phyloP scores from a whole-genome alignment of 2,329 filamentous ascomycete species.

The Didymella segeticola region DNA sequence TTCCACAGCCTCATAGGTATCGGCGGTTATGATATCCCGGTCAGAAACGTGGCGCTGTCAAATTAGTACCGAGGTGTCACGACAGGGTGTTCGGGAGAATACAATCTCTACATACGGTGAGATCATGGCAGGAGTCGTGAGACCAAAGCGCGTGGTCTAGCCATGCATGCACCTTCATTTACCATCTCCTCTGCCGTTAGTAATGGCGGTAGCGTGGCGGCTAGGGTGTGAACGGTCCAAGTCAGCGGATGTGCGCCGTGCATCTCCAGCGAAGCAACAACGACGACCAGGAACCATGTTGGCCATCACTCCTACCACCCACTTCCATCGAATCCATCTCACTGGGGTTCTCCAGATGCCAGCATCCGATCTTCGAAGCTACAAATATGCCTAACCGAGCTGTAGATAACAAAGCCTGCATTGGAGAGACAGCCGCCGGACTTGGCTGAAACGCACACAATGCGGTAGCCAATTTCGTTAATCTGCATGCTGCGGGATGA shows the following conservation, averaged over 20 bases:
- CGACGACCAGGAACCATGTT: conserved; percentile 1
- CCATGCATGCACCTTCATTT: conserved; percentile 13
- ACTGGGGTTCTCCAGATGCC: background rate
- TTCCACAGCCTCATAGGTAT: conserved; percentile 3
- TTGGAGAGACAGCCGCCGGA: conserved; percentile 5
- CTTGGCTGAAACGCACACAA: conserved; percentile 15
- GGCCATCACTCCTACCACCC: background rate
- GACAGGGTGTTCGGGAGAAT: conserved; percentile 5
- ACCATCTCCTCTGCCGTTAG: conserved; percentile 3
- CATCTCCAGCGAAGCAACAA: conserved; percentile 3
- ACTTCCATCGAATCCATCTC: background rate
- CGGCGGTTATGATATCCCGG: background rate
- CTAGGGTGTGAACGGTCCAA: background rate
- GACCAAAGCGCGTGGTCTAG: conserved; percentile 8
- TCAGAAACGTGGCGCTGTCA: conserved; percentile 11
- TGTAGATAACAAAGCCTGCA: background rate
- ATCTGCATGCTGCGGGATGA: conserved; percentile 12
- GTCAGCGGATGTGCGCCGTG: conserved; percentile 7
- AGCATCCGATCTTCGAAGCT: background rate
- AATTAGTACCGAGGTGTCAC: conserved; percentile 7
- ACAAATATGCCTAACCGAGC: background rate
- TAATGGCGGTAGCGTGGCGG: conserved; percentile 2
- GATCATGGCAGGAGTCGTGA: conserved; percentile 5
- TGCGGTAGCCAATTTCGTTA: conserved; percentile 19
- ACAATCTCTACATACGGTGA: conserved; percentile 1